Percentiles rank a stretch among this genome's conserved stretches.
These are phyloP conservation scores for Malus asiatica DNA, from an alignment of 306 rosid species.

Conservation along the genomic window DNA sequence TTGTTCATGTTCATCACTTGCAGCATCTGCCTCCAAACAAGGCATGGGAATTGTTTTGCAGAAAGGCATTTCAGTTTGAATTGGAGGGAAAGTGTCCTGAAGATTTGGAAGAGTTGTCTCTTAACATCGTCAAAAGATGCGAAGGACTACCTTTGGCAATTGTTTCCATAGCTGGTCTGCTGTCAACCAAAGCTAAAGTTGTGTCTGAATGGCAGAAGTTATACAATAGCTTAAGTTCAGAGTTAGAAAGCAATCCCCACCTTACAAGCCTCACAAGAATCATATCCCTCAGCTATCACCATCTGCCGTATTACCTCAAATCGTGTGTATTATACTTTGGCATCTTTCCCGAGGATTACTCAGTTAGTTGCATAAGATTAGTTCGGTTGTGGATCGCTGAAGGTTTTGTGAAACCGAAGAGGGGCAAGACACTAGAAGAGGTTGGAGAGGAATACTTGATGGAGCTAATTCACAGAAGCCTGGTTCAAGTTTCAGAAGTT, in stretches of 20 bases:
- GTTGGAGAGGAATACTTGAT: conserved; percentile 1
- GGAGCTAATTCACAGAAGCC: conserved; percentile 2
- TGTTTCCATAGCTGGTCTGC: not conserved
- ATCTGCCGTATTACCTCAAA: conserved; percentile 18
- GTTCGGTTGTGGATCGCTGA: conserved; percentile 18
- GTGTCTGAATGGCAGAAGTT: not conserved
- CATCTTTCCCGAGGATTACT: not conserved
- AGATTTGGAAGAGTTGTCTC: not conserved
- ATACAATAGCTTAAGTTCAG: not conserved
- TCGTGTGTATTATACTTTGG: conserved; percentile 18
- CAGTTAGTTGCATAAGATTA: not conserved
- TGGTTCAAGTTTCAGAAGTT: not conserved
- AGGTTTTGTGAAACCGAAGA: not conserved
- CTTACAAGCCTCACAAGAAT: not conserved
- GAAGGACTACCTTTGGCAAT: conserved; percentile 16
- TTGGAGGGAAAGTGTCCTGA: not conserved
- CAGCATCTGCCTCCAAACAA: not conserved
- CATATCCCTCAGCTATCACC: conserved; percentile 1
- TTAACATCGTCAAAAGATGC: not conserved
- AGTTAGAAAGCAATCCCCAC: conserved; percentile 4
- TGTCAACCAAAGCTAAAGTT: not conserved
- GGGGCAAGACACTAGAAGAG: not conserved
- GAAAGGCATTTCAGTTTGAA: not conserved
- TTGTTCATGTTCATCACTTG: conserved; percentile 3
- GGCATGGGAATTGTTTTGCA: conserved; percentile 10